phyloP scores from a whole-genome alignment of 1,284 basidiomycete species.

The Golubevia pallescens region DNA sequence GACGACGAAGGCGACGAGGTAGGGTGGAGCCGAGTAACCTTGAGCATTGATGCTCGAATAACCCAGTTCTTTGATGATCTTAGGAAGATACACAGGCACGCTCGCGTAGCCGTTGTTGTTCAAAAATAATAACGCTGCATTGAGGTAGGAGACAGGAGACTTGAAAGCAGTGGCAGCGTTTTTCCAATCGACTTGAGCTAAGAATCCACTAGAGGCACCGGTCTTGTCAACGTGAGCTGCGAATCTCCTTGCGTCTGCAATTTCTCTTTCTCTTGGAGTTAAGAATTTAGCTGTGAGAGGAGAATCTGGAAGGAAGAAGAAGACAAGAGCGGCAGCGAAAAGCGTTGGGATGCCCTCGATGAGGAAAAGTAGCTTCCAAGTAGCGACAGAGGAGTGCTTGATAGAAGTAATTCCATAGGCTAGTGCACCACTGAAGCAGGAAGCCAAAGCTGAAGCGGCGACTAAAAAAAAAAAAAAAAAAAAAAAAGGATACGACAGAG shows the following conservation, averaged over 20 bases:
- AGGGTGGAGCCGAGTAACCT: too few species aligned
- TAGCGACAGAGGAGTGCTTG: constrained; percentile 14
- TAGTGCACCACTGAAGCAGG: constrained; percentile 35
- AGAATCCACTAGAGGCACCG: too few species aligned
- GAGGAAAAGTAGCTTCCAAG: constrained; percentile 38
- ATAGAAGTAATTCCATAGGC: constrained; percentile 40
- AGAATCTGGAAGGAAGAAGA: constrained; percentile 31
- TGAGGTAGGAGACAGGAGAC: constrained; percentile 31
- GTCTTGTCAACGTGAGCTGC: too few species aligned
- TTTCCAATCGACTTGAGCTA: background rate
- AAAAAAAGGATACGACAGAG: too few species aligned
- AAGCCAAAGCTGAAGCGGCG: constrained; percentile 31
- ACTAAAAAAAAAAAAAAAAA: too few species aligned
- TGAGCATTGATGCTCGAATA: constrained; percentile 4
- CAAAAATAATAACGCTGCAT: constrained; percentile 29
- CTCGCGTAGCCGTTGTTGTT: constrained; percentile 40
- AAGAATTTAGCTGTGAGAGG: constrained; percentile 28
- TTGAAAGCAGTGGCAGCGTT: constrained; percentile 23
- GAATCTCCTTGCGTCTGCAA: constrained; percentile 40
- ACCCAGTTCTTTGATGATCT: constrained; percentile 34
- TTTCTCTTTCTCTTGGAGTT: constrained; percentile 23
- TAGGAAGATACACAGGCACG: constrained; percentile 43
- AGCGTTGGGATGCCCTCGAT: constrained; percentile 42
- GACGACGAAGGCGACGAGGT: constrained; percentile 30
- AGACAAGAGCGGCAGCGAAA: constrained; percentile 23